These are phyloP conservation scores for Cyclotella choctawhatcheeana DNA, from an alignment of 108 stramenopile genomes.

Conservation along the genomic window DNA sequence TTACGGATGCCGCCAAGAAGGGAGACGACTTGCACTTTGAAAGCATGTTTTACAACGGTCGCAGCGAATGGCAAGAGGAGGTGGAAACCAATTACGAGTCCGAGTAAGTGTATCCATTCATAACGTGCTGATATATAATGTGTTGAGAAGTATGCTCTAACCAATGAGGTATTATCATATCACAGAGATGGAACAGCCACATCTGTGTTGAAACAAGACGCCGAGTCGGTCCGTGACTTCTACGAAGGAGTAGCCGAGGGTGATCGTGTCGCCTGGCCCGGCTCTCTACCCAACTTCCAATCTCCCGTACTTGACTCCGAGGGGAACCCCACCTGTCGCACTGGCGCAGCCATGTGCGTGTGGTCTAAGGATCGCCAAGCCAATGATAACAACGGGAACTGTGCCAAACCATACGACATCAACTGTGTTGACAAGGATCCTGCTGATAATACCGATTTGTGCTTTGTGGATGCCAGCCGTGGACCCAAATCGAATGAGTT, in stretches of 20 bases:
- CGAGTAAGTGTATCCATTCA: too few relatives aligned
- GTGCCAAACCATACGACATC: slow-evolving; percentile 42
- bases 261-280: slow-evolving; percentile 26
- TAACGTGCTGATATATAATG: too few relatives aligned
- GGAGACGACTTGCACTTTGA: slow-evolving; percentile 43
- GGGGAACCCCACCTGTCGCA: slow-evolving; percentile 5
- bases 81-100: slow-evolving; percentile 47
- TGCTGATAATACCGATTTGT: too few relatives aligned
- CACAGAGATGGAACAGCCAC: slow-evolving; percentile 26
- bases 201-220: slow-evolving; percentile 21
- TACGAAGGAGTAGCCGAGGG: slow-evolving; percentile 27
- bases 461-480: too few relatives aligned
- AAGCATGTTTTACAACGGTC: slow-evolving; percentile 50
- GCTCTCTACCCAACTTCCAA: slow-evolving; percentile 30
- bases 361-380: slow-evolving; percentile 43
- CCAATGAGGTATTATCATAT: too few relatives aligned
- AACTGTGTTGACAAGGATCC: too few relatives aligned
- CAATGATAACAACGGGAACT: slow-evolving; percentile 42
- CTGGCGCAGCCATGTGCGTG: slow-evolving; percentile 48
- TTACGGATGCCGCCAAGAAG: slow-evolving; percentile 27
- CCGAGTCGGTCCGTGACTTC: slow-evolving; percentile 27
- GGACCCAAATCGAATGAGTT: too few relatives aligned
- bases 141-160: too few relatives aligned
- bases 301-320: slow-evolving; percentile 3
- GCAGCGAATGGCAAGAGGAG: slow-evolving; percentile 49